Evolutionary conservation across 106 monocot genomes (phyloP), one percentile per base, ranked within the genome.

Genomic region (Allium cepa): DNA sequence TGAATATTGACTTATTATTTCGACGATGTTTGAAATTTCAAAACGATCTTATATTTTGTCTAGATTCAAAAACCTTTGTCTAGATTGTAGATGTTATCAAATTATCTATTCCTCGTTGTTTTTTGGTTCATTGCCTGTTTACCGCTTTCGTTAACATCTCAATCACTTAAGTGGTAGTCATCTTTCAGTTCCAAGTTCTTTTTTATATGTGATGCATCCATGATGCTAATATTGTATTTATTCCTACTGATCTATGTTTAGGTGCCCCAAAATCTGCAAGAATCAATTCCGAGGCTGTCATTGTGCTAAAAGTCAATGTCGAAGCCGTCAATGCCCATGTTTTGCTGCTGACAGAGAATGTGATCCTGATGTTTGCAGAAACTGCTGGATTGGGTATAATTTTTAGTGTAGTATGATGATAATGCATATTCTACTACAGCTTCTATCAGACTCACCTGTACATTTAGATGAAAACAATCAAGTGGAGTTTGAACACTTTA

Each of bases 261-360:
- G 95, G 71, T 96, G 95, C 69, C 81, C 88, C 8, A 96, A 96
- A 78, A 86, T 88, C 13, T 96, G 95, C 72, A 96, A 96, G 76
- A 96, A 96, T 59, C 80, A 86, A 13, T 96, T 96, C 61, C 81
- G 95, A 68, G 95, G 95, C 48, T 96, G 95, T 72, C 95, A 96
- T 76, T 96, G 95, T 83, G 95, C 95, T 14, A 96, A 96, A 69
- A 91, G 91, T 62, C 95, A 96, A 50, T 96, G 95, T 69, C 82
- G 95, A 56, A 96, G 95, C 60, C 88, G 95, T n/a, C 95, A 96
- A 67, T 96, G 95, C 68, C 95, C 95, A 48, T 96, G 95, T 69
- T 96, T 96, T 86, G 95, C 95, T 81, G 95, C 95, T 72, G 91
- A 91, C 72, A 88, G 95, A 70, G 95, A 96, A 84, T 96, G 95